phyloP scores from a whole-genome alignment of 2,329 filamentous ascomycete genomes.

The Fusarium haematococcum region DNA sequence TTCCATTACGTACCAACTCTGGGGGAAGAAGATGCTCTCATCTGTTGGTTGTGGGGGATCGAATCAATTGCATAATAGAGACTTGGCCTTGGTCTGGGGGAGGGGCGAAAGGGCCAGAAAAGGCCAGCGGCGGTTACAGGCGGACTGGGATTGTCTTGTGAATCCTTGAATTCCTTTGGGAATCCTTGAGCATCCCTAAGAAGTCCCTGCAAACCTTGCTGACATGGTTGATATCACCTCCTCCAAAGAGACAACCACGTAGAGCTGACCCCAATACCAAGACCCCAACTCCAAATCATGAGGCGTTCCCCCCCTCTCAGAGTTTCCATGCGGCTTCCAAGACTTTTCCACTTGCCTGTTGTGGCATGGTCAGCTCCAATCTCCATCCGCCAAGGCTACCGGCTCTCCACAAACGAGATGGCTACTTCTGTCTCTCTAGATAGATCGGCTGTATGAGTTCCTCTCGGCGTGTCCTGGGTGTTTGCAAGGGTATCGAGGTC shows the following conservation, averaged over 20 bases:
- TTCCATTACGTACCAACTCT: constrained; percentile 34
- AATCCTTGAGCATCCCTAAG: constrained; percentile 14
- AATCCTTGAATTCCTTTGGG: constrained; percentile 6
- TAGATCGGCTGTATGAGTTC: not conserved
- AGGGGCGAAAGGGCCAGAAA: constrained; percentile 19
- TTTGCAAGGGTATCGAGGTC: not conserved
- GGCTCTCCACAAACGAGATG: constrained; percentile 20
- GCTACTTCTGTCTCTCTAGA: not conserved
- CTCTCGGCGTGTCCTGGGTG: constrained; percentile 1
- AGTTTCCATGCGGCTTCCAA: constrained; percentile 29
- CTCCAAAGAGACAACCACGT: not conserved
- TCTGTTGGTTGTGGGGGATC: constrained; percentile 26
- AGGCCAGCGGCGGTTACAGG: constrained; percentile 30
- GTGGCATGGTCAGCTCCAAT: constrained; percentile 15
- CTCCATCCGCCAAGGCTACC: constrained; percentile 25
- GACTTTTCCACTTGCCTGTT: constrained; percentile 37
- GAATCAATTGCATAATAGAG: constrained; percentile 14
- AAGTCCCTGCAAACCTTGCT: constrained; percentile 1
- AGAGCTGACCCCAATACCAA: constrained; percentile 25
- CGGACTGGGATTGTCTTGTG: constrained; percentile 17
- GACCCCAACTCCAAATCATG: constrained; percentile 23
- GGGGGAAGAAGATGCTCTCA: constrained; percentile 18
- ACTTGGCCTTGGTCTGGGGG: constrained; percentile 38
- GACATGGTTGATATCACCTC: constrained; percentile 2
- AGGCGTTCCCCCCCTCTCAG: not conserved